A percentile compares a stretch with the other conserved stretches of the same genome.
These are phyloP conservation scores for Exophiala phaeomuriformis DNA, from an alignment of 2,329 filamentous ascomycete genomes.

Conservation along the genomic window DNA sequence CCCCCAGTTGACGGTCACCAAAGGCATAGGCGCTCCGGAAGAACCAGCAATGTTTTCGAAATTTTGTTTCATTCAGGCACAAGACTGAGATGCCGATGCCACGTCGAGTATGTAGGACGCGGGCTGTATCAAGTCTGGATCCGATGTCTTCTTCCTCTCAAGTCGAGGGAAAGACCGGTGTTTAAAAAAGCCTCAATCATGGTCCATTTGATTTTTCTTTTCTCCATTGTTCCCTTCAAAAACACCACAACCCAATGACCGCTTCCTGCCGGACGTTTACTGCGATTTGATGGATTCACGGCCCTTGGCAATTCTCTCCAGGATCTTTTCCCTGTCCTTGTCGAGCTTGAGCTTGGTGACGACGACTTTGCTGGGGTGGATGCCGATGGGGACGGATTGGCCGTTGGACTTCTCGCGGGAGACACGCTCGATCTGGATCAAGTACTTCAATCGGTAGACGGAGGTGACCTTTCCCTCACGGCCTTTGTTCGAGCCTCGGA, in stretches of 20 bases:
- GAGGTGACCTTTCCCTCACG: slow-evolving; percentile 97
- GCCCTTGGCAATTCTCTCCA: slow-evolving; percentile 43
- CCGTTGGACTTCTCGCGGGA: slow-evolving; percentile 95
- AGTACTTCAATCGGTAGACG: slow-evolving; percentile 97
- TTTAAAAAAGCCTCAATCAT: slow-evolving; percentile 1
- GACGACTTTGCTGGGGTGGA: slow-evolving; percentile 94
- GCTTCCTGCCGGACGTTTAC: slow-evolving; percentile 4
- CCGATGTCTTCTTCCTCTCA: not conserved
- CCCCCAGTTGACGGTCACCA: too few relatives aligned
- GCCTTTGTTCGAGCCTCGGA: slow-evolving; percentile 92
- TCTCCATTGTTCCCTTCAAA: slow-evolving; percentile 1
- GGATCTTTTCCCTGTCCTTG: slow-evolving; percentile 46
- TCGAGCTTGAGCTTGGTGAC: slow-evolving; percentile 96
- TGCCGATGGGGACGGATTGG: slow-evolving; percentile 87
- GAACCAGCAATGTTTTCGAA: not conserved
- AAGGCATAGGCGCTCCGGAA: not conserved
- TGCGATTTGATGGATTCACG: slow-evolving; percentile 36
- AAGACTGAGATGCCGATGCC: slow-evolving; percentile 12
- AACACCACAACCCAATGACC: slow-evolving; percentile 6
- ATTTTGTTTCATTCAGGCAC: slow-evolving; percentile 13
- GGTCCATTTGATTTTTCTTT: not conserved
- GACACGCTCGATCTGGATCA: slow-evolving; percentile 94
- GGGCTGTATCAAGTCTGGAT: slow-evolving; percentile 8
- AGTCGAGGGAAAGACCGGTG: slow-evolving; percentile 1
- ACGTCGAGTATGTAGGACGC: slow-evolving; percentile 18